Evolutionary conservation across 768 basidiomycete genomes (phyloP).

Genomic region (Suillus occidentalis): DNA sequence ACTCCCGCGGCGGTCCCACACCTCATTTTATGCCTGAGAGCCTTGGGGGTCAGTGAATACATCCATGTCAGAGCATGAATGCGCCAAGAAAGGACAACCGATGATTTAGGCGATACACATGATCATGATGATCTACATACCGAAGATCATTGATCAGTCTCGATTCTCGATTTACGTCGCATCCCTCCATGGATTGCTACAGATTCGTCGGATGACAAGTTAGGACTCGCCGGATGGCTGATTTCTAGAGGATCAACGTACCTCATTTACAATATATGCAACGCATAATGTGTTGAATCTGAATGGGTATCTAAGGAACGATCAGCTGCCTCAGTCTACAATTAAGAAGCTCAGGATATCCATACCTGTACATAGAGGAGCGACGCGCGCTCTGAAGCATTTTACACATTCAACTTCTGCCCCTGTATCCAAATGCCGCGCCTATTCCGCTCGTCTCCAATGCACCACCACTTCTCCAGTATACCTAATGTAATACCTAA

Average conservation of each 20-base stretch:
- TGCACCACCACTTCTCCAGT: conserved; percentile 91
- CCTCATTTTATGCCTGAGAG: conserved; percentile 37
- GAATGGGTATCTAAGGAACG: neutral
- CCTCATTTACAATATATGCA: neutral
- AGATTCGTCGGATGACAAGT: too few relatives aligned
- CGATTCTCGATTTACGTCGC: neutral
- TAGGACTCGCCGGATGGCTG: too few relatives aligned
- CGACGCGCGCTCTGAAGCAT: too few relatives aligned
- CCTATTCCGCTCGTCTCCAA: conserved; percentile 72
- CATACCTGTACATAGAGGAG: neutral
- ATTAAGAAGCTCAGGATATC: neutral
- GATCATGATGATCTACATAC: neutral
- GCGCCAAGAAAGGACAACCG: neutral
- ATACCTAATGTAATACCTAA: conserved; percentile 43
- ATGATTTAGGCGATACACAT: neutral
- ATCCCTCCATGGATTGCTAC: neutral
- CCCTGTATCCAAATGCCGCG: conserved; percentile 78
- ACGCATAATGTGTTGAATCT: neutral
- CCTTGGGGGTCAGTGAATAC: neutral
- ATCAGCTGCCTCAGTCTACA: neutral
- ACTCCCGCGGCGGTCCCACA: conserved; percentile 10
- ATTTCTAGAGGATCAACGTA: neutral
- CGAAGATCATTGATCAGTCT: neutral
- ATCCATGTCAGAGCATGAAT: neutral
- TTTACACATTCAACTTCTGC: conserved; percentile 8